Evolutionary conservation across 2,329 filamentous ascomycete genomes (phyloP), one percentile per base, ranked within the genome.

Genomic region (Pleomassaria siparia): DNA sequence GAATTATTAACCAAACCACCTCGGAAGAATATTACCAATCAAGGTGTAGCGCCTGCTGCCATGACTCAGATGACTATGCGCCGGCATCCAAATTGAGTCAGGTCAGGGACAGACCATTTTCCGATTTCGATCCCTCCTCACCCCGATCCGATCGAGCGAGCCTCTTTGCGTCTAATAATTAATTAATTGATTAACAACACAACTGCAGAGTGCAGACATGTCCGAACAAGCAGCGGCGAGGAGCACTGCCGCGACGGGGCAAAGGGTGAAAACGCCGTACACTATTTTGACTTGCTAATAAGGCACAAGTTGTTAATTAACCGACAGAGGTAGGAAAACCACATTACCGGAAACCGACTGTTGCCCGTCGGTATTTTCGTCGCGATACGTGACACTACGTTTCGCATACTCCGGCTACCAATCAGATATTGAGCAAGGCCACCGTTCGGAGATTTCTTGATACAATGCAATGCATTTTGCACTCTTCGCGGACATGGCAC

Each of bases 221-320:
- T 20, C 35, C 35, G 24, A 37, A 37, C 11, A 12, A 22, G 32
- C 6, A 18, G 20, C 35, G 6, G 12, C 4, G 8, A 40, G 36
- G 7, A 21, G 39, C 35, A 37, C 35, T 32, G 29, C 35, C 35
- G 20, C 35, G 24, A n/a, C 35, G 24, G 20, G 20, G 35, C 10
- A 12, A 24, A 37, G 6, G 35, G 20, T 37, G 35, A 37, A 15
- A 20, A 24, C 35, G 20, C 35, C 35, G 20, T 37, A 35, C 32
- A 26, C 7, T 26, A 32, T 26, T n/a, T n/a, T 44, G 42, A 44
- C 42, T n/a, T n/a, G n/a, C n/a, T n/a, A n/a, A n/a, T 42, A 42
- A 42, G 40, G 40, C 40, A 42, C 20, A 25, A 10, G 20, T 25
- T 7, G 20, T 4, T 6, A 10, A 8, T 18, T 20, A 21, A 18